Percentiles rank a stretch among this genome's conserved stretches.
phyloP scores from a whole-genome alignment of 1,284 basidiomycete genomes.

The Cerioporus squamosus region DNA sequence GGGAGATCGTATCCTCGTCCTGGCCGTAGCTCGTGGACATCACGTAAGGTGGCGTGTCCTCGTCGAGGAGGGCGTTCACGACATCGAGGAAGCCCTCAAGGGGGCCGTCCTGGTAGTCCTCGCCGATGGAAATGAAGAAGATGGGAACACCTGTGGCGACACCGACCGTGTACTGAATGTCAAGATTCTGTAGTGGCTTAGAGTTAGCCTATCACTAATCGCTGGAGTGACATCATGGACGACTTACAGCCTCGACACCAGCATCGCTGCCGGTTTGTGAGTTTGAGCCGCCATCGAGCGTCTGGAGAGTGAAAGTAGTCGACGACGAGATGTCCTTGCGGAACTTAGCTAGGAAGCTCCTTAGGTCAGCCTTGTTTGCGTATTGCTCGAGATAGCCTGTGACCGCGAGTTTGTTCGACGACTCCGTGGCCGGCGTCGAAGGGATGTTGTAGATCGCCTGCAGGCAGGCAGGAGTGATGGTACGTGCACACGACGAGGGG shows the following conservation, averaged over 20 bases:
- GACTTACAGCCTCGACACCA: background rate
- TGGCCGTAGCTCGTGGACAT: constrained; percentile 48
- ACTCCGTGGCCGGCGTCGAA: constrained; percentile 47
- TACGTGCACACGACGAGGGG: constrained; percentile 3
- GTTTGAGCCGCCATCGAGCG: constrained; percentile 38
- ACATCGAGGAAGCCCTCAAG: constrained; percentile 28
- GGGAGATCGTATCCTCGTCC: constrained; percentile 27
- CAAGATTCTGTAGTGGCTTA: constrained; percentile 43
- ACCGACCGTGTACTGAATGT: constrained; percentile 65
- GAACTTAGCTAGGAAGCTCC: constrained; percentile 59
- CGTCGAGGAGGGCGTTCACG: constrained; percentile 32
- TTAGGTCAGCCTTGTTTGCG: constrained; percentile 42
- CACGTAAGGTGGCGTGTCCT: constrained; percentile 50
- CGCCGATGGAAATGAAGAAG: constrained; percentile 49
- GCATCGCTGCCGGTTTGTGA: background rate
- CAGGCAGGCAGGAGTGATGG: constrained; percentile 58
- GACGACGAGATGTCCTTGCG: constrained; percentile 47
- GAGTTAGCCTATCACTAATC: no score
- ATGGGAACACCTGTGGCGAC: constrained; percentile 35
- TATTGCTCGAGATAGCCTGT: constrained; percentile 57
- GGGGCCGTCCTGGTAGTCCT: constrained; percentile 20
- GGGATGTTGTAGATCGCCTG: constrained; percentile 52
- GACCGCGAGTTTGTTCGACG: constrained; percentile 56
- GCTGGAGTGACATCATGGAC: no score
- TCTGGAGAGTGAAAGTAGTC: constrained; percentile 2